Base-by-base conservation (phyloP, 805 yeast species). In the Candida silvatica region DNA sequence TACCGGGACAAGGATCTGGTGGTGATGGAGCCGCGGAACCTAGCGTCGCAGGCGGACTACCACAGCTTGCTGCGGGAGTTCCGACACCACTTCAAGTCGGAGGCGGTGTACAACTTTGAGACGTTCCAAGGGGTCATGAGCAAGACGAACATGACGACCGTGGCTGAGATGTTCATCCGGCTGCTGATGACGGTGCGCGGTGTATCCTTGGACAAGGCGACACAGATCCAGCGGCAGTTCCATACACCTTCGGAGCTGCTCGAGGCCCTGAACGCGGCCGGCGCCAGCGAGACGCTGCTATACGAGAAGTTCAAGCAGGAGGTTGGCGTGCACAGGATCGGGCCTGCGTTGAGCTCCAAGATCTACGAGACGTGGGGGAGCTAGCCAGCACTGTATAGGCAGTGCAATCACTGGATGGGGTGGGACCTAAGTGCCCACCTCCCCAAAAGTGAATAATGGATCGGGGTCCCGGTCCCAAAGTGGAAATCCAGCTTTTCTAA, bases 181-280 rank as follows among this genome's bases (percentile, higher is more conserved):
- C 76, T 86, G 79, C 66, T 92, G 17, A 74, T 87, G 80, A 72
- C 87, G 3, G 69, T 82, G 2, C 69, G 73, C 40, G 98, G 97
- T 1, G 66, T 92, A 1, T 75, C 95, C 0, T 58, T 84, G 20
- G 97, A 90, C 42, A 86, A 83, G 51, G 98, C 98, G 0, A 51
- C 75, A 7, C 74, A 74, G 6, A 76, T 92, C 7, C 97, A 88
- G 56, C 62, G 63, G 15, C 52, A 66, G 28, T 92, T 66, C 49
- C 74, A 76, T 3, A 88, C 97, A 0, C 92, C 97, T 0, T 59
- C 61, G 24, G 52, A 49, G 15, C 62, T 90, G n/a, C 52, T 79
- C 9, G 62, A 65, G 16, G 73, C 67, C 8, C 82, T 62, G 44
- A 59, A 46, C 9, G 31, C 31, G 2, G 45, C 42, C 39, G 2